phyloP scores from a whole-genome alignment of 2,329 filamentous ascomycete species.

The Fusarium secorum region DNA sequence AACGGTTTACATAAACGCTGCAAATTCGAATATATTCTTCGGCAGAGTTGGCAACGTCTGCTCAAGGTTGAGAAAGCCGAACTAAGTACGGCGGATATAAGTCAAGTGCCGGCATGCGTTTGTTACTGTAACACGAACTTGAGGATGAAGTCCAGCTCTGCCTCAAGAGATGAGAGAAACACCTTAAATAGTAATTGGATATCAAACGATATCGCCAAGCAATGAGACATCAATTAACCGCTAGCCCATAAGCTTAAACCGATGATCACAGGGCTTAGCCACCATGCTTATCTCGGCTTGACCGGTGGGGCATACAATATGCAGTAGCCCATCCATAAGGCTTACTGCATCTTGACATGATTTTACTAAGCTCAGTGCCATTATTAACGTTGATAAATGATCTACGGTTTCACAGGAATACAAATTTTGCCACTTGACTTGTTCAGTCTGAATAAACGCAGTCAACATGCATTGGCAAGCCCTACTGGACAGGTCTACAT shows the following conservation, averaged over 20 bases:
- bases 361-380: conserved; percentile 1
- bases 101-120: neutral
- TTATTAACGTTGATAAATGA: neutral
- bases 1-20: neutral
- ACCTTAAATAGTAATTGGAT: neutral
- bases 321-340: neutral
- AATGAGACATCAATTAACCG: neutral
- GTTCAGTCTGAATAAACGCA: neutral
- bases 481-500: neutral
- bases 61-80: neutral
- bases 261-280: neutral
- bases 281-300: conserved; percentile 15
- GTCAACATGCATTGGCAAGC: neutral
- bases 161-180: neutral
- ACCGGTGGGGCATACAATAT: neutral
- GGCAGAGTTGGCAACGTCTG: too few relatives aligned
- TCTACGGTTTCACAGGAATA: neutral
- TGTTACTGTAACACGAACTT: neutral
- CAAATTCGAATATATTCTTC: neutral
- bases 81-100: neutral
- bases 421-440: neutral
- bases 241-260: neutral
- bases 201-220: neutral
- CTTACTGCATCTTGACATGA: neutral
- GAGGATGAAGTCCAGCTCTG: neutral